phyloP scores from a whole-genome alignment of 2,329 filamentous ascomycete genomes.

The Cercospora citrullina region DNA sequence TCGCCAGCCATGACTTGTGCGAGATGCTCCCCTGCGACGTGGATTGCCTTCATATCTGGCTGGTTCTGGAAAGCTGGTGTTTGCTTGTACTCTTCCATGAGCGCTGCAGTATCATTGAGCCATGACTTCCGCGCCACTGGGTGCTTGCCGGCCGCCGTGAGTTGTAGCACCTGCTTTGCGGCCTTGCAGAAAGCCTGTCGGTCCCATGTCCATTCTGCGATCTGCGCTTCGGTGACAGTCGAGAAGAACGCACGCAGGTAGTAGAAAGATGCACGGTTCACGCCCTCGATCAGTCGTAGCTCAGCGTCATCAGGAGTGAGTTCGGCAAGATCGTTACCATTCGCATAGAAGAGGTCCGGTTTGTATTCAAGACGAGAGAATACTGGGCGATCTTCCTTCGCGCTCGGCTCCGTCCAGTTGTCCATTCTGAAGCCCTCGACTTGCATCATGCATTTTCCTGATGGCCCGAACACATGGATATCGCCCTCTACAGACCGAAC shows the following conservation, averaged over 20 bases:
- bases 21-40: conserved; percentile 40
- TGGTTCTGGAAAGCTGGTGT: conserved; percentile 16
- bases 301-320: conserved; percentile 18
- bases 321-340: conserved; percentile 16
- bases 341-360: conserved; percentile 23
- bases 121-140: conserved; percentile 16
- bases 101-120: conserved; percentile 17
- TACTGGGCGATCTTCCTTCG: conserved; percentile 21
- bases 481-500: conserved; percentile 24
- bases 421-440: conserved; percentile 27
- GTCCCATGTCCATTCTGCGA: conserved; percentile 24
- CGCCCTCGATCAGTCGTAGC: conserved; percentile 20
- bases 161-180: conserved; percentile 13
- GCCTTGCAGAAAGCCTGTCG: conserved; percentile 22
- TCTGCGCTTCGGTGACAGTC: conserved; percentile 12
- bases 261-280: conserved; percentile 23
- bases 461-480: conserved; percentile 29
- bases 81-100: conserved; percentile 23
- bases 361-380: conserved; percentile 23
- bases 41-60: conserved; percentile 23
- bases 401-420: conserved; percentile 19
- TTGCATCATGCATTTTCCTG: conserved; percentile 17
- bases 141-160: conserved; percentile 20
- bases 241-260: conserved; percentile 23
- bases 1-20: conserved; percentile 39